These are phyloP conservation scores for Fusarium continuum DNA, from an alignment of 2,329 filamentous ascomycete genomes.

Conservation along the genomic window DNA sequence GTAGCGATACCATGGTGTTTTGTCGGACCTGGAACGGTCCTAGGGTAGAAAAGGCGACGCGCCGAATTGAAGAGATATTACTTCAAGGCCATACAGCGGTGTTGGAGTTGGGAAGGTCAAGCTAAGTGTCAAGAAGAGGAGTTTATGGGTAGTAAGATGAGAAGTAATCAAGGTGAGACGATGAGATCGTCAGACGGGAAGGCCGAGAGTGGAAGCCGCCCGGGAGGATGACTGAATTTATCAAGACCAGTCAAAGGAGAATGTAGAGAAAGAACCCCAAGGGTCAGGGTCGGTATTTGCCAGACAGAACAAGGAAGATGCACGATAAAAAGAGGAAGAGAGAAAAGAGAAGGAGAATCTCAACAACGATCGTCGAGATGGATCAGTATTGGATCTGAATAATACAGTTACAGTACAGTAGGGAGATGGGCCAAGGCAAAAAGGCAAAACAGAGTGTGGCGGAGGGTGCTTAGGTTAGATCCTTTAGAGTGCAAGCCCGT, in stretches of 20 bases:
- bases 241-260: conserved; percentile 5
- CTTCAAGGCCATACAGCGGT: conserved; percentile 34
- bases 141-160: neutral
- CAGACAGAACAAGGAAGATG: neutral
- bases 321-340: neutral
- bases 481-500: neutral
- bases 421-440: neutral
- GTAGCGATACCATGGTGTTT: conserved; percentile 48
- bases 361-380: neutral
- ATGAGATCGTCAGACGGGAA: conserved; percentile 18
- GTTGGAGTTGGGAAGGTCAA: neutral
- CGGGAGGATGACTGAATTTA: conserved; percentile 3
- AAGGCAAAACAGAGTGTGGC: conserved; percentile 32
- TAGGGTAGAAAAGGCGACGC: conserved; percentile 20
- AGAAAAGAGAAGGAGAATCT: neutral
- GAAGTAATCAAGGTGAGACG: conserved; percentile 31
- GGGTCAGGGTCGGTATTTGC: conserved; percentile 4
- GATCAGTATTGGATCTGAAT: conserved; percentile 21
- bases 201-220: conserved; percentile 8
- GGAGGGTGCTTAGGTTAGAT: conserved; percentile 17
- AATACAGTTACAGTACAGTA: neutral
- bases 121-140: neutral
- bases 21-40: conserved; percentile 35
- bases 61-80: conserved; percentile 20
- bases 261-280: conserved; percentile 22